Base-by-base conservation (phyloP, 352 stramenopile species). In the Labyrinthula sp. region DNA sequence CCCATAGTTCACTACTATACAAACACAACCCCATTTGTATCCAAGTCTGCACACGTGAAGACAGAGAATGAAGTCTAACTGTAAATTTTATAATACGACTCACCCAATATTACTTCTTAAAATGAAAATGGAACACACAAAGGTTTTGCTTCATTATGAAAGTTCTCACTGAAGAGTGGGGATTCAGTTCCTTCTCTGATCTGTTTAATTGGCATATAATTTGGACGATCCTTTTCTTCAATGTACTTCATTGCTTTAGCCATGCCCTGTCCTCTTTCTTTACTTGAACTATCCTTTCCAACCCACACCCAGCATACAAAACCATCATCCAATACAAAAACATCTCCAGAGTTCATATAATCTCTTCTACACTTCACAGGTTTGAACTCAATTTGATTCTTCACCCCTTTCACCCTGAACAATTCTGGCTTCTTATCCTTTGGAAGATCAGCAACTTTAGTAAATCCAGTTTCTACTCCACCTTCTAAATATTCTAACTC, bases 251-350 rank as follows among this genome's bases (percentile, higher is more conserved):
- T 40, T 9, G 34, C 34, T 9, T 40, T 36, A 9, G 34, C 17
- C 34, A 40, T 40, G 17, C 15, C 34, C 8, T 36, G 34, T 17
- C 34, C 34, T 9, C 34, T 9, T n/a, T 40, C 34, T 9, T 9
- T 33, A 22, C 34, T 40, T 10, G 34, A 40, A 9, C 15, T 22
- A 12, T 22, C 34, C 20, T 40, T 30, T 9, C 34, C 34, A 9
- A 40, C 20, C 34, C 34, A 40, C 9, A 40, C 34, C 34, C 34
- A 40, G 34, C 17, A 9, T 9, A 33, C 34, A 30, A 40, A 40
- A 10, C 34, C 34, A 15, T 40, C 34, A 22, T 40, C 34, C 9
- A 40, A 30, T 12, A 40, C 34, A 22, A 40, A 40, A 22, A 22
- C 34, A 22, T 40, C 34, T 17, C 34, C 34, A 9, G 34, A 40